Conservation (phyloP, 257 asterid species). For the Solanum bulbocastanum region DNA sequence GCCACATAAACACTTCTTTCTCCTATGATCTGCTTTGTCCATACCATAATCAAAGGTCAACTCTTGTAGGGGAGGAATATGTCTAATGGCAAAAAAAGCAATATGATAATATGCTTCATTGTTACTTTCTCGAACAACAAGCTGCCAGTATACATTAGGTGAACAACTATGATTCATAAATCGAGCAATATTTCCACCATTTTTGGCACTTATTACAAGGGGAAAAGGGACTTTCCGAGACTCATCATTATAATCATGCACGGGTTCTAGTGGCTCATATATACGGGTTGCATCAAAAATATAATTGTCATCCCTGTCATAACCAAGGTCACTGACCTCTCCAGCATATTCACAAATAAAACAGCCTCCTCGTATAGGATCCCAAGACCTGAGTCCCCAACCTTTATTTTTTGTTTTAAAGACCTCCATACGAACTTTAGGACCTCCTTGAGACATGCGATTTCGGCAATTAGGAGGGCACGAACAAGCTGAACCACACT, state of each 20-base stretch:
- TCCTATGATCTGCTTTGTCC: constrained; percentile 41
- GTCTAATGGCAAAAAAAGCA: constrained; percentile 75
- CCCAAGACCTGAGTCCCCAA: constrained; percentile 99
- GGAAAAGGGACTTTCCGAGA: constrained; percentile 52
- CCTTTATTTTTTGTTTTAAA: constrained; percentile 77
- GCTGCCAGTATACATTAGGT: constrained; percentile 80
- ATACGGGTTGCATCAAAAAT: constrained; percentile 70
- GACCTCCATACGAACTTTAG: constrained; percentile 63
- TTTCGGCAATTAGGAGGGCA: constrained; percentile 75
- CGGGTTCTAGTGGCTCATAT: constrained; percentile 42
- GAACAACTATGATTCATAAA: constrained; percentile 94
- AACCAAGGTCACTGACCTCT: constrained; percentile 39
- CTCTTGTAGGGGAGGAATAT: constrained; percentile 96
- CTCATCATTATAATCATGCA: constrained; percentile 26
- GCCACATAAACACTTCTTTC: constrained; percentile 69
- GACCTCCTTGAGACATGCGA: constrained; percentile 68
- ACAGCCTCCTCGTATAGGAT: constrained; percentile 74
- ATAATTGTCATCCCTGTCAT: constrained; percentile 35
- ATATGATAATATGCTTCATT: constrained; percentile 52
- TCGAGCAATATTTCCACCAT: constrained; percentile 73
- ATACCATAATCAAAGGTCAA: constrained; percentile 77
- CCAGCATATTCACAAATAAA: constrained; percentile 95
- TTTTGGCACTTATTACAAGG: constrained; percentile 57
- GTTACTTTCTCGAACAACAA: constrained; percentile 62
- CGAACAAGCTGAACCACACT: constrained; percentile 62